These are phyloP conservation scores for Trypanosoma cruzi DNA, from an alignment of 208 protist species.

Conservation along the genomic window DNA sequence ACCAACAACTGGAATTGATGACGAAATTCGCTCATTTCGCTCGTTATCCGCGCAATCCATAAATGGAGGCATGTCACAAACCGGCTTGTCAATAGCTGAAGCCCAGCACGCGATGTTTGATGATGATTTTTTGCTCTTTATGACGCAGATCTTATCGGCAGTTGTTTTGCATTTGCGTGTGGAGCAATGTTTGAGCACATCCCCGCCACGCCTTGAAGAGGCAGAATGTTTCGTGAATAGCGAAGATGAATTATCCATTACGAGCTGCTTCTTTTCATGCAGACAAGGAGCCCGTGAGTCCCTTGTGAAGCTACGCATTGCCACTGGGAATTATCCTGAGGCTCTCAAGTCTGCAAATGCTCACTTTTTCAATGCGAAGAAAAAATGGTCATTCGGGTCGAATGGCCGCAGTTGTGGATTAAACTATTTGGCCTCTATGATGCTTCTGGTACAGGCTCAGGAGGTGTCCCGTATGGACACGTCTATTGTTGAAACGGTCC, in stretches of 20 bases:
- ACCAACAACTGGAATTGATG: conserved; percentile 1
- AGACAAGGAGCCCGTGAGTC: conserved; percentile 72
- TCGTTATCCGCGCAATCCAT: conserved; percentile 3
- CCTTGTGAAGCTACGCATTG: conserved; percentile 54
- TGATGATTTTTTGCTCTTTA: conserved; percentile 23
- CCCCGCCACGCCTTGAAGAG: conserved; percentile 44
- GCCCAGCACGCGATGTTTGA: not conserved
- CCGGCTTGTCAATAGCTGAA: not conserved
- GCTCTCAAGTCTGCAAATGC: conserved; percentile 51
- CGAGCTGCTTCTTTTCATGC: conserved; percentile 51
- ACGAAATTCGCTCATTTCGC: conserved; percentile 8
- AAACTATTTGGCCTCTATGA: conserved; percentile 82
- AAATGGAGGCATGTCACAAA: not conserved
- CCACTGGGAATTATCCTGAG: conserved; percentile 58
- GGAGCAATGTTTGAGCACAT: conserved; percentile 62
- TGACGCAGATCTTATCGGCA: conserved; percentile 70
- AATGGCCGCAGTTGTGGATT: conserved; percentile 65
- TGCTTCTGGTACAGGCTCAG: conserved; percentile 71
- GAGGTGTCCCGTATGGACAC: conserved; percentile 56
- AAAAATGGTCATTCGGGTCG: conserved; percentile 52
- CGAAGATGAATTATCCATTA: conserved; percentile 51
- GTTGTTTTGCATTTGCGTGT: conserved; percentile 77
- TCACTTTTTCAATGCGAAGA: conserved; percentile 80
- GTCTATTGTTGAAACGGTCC: conserved; percentile 70
- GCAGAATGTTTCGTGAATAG: conserved; percentile 44